Percentiles rank a stretch among this genome's conserved stretches.
Evolutionary conservation across 2,329 filamentous ascomycete genomes (phyloP).

Genomic region (Trichophyton mentagrophytes): DNA sequence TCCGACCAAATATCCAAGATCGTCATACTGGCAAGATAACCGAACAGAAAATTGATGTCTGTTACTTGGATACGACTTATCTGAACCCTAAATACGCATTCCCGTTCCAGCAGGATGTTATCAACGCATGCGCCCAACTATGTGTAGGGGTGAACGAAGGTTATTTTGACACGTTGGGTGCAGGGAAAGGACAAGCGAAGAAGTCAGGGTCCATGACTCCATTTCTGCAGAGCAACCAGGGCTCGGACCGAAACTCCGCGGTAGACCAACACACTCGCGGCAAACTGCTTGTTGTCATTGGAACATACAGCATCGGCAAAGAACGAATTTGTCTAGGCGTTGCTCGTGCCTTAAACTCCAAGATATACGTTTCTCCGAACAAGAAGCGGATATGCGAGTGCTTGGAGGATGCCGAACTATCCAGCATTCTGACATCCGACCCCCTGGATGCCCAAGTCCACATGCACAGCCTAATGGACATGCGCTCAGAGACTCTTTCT

Average conservation of each 20-base stretch:
- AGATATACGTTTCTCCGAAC: slow-evolving; percentile 72
- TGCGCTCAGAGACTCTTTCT: slow-evolving; percentile 75
- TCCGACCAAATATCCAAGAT: slow-evolving; percentile 64
- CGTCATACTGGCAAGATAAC: slow-evolving; percentile 54
- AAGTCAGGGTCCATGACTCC: slow-evolving; percentile 47
- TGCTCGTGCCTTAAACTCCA: slow-evolving; percentile 68
- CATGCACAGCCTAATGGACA: slow-evolving; percentile 93
- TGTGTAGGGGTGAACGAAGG: slow-evolving; percentile 65
- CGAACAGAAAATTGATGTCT: slow-evolving; percentile 84
- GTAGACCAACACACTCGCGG: slow-evolving; percentile 18
- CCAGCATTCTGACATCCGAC: slow-evolving; percentile 62
- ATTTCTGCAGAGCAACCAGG: slow-evolving; percentile 18
- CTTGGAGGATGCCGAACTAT: slow-evolving; percentile 72
- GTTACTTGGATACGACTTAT: slow-evolving; percentile 96
- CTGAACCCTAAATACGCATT: slow-evolving; percentile 93
- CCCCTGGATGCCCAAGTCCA: slow-evolving; percentile 84
- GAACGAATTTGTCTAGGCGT: slow-evolving; percentile 91
- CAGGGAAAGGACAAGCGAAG: slow-evolving; percentile 33
- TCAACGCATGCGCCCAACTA: slow-evolving; percentile 74
- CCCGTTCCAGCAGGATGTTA: slow-evolving; percentile 75
- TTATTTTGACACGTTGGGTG: slow-evolving; percentile 41
- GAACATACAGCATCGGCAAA: slow-evolving; percentile 96
- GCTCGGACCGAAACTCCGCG: neutral
- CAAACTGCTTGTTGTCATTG: slow-evolving; percentile 78
- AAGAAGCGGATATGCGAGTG: slow-evolving; percentile 79